These are phyloP conservation scores for Mucor lusitanicus DNA, from an alignment of 371 early-diverging fungal genomes.

Conservation along the genomic window DNA sequence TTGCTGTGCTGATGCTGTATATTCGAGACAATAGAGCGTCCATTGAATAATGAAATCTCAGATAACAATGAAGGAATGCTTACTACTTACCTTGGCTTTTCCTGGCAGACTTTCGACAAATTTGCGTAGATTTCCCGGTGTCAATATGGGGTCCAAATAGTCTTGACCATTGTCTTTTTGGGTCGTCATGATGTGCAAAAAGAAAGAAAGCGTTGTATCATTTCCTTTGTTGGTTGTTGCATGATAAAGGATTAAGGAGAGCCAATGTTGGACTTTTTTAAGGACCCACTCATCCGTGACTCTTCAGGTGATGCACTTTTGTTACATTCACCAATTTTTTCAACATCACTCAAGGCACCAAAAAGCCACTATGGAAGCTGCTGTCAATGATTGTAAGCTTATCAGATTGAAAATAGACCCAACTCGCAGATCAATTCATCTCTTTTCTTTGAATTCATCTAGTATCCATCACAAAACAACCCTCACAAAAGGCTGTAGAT, in stretches of 20 bases:
- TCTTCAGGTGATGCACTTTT: conserved; percentile 1
- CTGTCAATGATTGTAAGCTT: background rate
- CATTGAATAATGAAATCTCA: background rate
- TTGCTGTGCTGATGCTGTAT: conserved; percentile 53
- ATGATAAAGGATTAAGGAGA: conserved; percentile 2
- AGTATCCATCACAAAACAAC: background rate
- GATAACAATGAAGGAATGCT: background rate
- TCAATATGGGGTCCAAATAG: conserved; percentile 26
- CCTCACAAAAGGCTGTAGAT: background rate
- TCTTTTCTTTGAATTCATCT: background rate
- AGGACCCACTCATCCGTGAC: background rate
- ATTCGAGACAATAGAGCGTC: background rate
- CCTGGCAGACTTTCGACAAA: conserved; percentile 37
- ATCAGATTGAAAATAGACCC: background rate
- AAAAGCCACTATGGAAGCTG: background rate
- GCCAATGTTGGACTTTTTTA: background rate
- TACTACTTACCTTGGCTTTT: conserved; percentile 35
- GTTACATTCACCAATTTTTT: background rate
- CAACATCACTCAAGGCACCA: background rate
- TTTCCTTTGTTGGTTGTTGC: background rate
- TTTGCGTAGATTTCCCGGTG: conserved; percentile 36
- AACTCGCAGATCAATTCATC: background rate
- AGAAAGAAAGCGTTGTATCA: background rate
- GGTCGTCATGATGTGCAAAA: background rate
- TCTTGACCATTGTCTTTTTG: background rate